These are phyloP conservation scores for Parafenestella ontariensis DNA, from an alignment of 2,329 filamentous ascomycete species.

Conservation along the genomic window DNA sequence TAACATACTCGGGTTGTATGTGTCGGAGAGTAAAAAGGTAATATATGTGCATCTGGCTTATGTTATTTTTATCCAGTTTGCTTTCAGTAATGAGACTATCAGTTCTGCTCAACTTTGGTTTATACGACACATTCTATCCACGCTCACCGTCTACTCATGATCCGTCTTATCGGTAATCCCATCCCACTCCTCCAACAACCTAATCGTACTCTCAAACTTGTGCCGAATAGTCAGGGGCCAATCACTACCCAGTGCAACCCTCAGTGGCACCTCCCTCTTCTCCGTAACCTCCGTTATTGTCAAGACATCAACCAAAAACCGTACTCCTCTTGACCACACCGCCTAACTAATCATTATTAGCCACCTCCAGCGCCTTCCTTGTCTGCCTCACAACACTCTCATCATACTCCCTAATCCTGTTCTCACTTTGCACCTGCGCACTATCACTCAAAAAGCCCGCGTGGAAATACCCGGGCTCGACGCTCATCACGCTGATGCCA, in stretches of 20 bases:
- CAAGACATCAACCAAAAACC: conserved; percentile 63
- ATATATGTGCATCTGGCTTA: too few species aligned
- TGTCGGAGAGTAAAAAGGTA: too few species aligned
- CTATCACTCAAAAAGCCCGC: conserved; percentile 54
- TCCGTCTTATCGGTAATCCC: conserved; percentile 29
- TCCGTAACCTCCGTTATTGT: conserved; percentile 57
- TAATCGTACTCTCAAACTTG: conserved; percentile 26
- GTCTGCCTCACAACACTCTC: conserved; percentile 44
- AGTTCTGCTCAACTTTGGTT: neutral
- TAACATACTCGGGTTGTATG: too few species aligned
- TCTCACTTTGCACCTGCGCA: conserved; percentile 22
- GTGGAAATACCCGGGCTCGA: conserved; percentile 61
- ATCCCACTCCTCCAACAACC: conserved; percentile 46
- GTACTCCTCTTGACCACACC: conserved; percentile 62
- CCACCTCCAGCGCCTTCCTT: conserved; percentile 41
- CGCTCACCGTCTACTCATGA: conserved; percentile 11
- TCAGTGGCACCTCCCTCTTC: conserved; percentile 60
- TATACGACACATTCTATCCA: neutral
- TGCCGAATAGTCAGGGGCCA: conserved; percentile 12
- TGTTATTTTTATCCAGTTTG: too few species aligned
- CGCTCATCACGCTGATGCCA: conserved; percentile 53
- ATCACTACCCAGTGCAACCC: conserved; percentile 60
- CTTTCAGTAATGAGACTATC: too few species aligned
- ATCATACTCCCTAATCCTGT: conserved; percentile 39
- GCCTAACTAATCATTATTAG: conserved; percentile 61